These are phyloP conservation scores for Schizosaccharomyces osmophilus DNA, from an alignment of 805 yeast species.

Conservation along the genomic window DNA sequence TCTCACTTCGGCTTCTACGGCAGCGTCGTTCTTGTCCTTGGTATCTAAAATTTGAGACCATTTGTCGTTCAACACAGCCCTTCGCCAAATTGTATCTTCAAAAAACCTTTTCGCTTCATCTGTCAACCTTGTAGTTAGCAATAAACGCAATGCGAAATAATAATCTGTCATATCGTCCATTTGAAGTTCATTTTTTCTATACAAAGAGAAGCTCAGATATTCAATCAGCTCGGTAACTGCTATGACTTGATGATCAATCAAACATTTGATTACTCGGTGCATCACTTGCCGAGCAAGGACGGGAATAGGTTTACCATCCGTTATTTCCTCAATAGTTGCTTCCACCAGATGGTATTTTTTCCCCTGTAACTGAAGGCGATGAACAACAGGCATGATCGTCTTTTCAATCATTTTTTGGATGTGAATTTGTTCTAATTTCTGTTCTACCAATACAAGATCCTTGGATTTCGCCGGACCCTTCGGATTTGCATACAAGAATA, in stretches of 20 bases:
- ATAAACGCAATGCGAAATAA: background rate
- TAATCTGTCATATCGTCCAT: background rate
- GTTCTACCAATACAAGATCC: background rate
- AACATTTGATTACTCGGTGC: background rate
- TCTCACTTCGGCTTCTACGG: background rate
- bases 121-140: background rate
- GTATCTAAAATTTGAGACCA: background rate
- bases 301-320: background rate
- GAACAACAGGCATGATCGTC: background rate
- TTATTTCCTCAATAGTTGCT: background rate
- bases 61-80: background rate
- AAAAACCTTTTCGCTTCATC: background rate
- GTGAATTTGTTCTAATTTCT: background rate
- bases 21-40: background rate
- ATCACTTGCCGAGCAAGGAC: background rate
- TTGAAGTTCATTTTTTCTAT: background rate
- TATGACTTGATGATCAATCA: background rate
- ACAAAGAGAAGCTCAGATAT: background rate
- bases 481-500: slow-evolving; percentile 11
- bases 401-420: background rate
- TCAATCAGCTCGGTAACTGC: background rate
- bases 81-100: slow-evolving; percentile 1
- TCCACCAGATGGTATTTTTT: background rate
- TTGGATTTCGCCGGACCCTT: background rate
- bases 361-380: background rate